Evolutionary conservation across 2,329 filamentous ascomycete genomes (phyloP), one percentile per base, ranked within the genome.

Genomic region (Fusarium odoratissimum): DNA sequence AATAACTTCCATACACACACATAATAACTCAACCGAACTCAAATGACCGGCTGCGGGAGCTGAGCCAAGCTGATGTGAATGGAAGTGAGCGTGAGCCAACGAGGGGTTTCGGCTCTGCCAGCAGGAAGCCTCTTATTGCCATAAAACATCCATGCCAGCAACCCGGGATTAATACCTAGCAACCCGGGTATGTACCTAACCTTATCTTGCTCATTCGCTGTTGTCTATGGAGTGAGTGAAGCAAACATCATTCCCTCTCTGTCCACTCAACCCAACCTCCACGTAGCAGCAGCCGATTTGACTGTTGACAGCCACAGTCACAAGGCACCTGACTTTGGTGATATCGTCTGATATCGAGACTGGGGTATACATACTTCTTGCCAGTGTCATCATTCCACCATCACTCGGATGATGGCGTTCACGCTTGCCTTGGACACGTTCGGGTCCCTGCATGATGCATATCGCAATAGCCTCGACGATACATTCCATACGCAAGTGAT

Each of bases 391-490:
- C 28, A 40, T 30, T 37, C 54, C 25, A 49, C 25, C 13, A 40
- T 42, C 40, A 38, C 30, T 30, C 33, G 30, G 25, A 35, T n/a
- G 23, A 52, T 41, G 38, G 38, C 41, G 17, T 44, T 44, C 30
- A 21, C 54, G 44, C 52, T 69, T 68, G 48, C 65, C 35, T 54
- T 12, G 25, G 33, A 56, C 30, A 45, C 23, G 40, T 28, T 51
- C 65, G 54, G 67, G 54, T 56, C 60, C 60, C 48, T 69, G 54
- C 60, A 64, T 69, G 37, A 28, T 64, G 48, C 57, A 54, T 52
- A 52, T 35, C 37, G 17, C 56, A 46, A 59, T 25, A 21, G n/a
- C 51, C 33, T 62, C 33, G 40, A 40, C 52, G 17, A 57, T 31
- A 16, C 44, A n/a, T 40, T 28, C 9, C 19, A 55, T 28, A 21